A percentile compares a stretch with the other conserved stretches of the same genome.
These are phyloP conservation scores for Zymoseptoria brevis DNA, from an alignment of 2,329 filamentous ascomycete species.

Conservation along the genomic window DNA sequence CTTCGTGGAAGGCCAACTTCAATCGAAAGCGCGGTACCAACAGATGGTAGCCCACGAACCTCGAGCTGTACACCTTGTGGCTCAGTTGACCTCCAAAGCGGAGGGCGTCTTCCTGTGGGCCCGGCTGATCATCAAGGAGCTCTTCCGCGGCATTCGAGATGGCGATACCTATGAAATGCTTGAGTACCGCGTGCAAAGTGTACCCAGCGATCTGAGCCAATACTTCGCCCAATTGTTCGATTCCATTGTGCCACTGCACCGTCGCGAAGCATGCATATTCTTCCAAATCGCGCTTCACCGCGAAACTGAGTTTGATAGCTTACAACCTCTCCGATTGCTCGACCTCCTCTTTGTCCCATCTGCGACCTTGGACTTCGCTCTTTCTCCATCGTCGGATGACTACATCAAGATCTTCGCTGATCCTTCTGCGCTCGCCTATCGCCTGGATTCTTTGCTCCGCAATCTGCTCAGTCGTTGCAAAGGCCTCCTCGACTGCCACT, in stretches of 20 bases:
- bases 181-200: background rate
- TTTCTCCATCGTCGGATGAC: background rate
- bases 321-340: constrained; percentile 4
- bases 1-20: background rate
- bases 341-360: constrained; percentile 4
- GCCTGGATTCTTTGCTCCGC: constrained; percentile 3
- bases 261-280: constrained; percentile 3
- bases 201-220: constrained; percentile 3
- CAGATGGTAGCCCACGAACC: background rate
- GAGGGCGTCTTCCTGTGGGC: constrained; percentile 4
- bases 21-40: background rate
- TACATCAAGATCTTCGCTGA: background rate
- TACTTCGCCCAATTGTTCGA: constrained; percentile 5
- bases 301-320: constrained; percentile 3
- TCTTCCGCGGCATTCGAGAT: constrained; percentile 5
- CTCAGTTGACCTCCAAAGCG: background rate
- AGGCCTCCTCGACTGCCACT: constrained; percentile 7
- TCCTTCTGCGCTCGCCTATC: background rate
- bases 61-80: background rate
- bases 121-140: constrained; percentile 1
- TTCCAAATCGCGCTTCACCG: constrained; percentile 6
- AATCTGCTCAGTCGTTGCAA: constrained; percentile 7
- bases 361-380: constrained; percentile 3
- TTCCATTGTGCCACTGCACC: constrained; percentile 4
- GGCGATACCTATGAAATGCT: constrained; percentile 3